Evolutionary conservation across 257 asterid species (phyloP).

Genomic region (Capsicum pubescens): DNA sequence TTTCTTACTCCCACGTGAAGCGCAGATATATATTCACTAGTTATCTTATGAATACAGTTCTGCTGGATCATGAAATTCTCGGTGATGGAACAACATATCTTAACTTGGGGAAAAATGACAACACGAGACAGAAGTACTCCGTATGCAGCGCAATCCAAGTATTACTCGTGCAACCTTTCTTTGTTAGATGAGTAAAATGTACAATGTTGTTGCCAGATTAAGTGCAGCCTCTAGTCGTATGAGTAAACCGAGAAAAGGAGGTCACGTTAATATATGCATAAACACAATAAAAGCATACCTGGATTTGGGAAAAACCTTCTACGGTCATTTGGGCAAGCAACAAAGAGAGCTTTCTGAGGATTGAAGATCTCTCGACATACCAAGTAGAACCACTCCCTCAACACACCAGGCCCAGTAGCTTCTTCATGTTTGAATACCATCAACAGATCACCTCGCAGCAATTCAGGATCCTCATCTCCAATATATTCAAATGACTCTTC

Average conservation of each 20-base stretch:
- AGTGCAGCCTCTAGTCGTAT: neutral
- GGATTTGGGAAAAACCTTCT: constrained; percentile 16
- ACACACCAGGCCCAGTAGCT: neutral
- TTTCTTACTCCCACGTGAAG: too few species aligned
- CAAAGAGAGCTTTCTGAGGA: neutral
- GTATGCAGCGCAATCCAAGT: too few species aligned
- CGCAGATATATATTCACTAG: too few species aligned
- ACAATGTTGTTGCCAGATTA: neutral
- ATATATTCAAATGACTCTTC: neutral
- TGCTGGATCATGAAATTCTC: too few species aligned
- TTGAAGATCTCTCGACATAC: neutral
- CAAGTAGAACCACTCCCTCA: neutral
- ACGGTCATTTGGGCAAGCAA: constrained; percentile 17
- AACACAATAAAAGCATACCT: neutral
- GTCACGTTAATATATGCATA: neutral
- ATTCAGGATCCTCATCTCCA: neutral
- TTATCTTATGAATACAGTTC: too few species aligned
- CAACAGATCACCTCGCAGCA: neutral
- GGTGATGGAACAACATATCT: too few species aligned
- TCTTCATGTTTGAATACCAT: neutral
- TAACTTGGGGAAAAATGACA: too few species aligned
- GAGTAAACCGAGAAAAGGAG: neutral
- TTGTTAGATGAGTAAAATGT: too few species aligned
- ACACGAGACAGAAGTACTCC: too few species aligned
- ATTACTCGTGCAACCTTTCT: too few species aligned